Conservation (phyloP, 2,329 filamentous ascomycete genomes). For the Pestalotiopsis sp. region DNA sequence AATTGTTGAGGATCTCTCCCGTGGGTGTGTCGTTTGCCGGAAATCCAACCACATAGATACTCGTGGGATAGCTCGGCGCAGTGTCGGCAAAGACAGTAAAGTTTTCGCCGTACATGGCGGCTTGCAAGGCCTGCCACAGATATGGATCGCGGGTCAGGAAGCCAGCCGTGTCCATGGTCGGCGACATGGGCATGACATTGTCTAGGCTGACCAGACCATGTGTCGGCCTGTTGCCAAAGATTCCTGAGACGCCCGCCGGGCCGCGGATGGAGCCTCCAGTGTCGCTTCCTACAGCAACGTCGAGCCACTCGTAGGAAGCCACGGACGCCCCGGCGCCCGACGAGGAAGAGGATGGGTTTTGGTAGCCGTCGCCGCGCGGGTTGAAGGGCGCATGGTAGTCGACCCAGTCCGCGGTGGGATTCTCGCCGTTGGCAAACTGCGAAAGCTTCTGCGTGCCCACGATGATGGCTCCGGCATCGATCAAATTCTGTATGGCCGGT, state of each 20-base stretch:
- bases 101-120: conserved; percentile 35
- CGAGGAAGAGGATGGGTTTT: background rate
- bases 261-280: background rate
- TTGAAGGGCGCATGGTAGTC: conserved; percentile 2
- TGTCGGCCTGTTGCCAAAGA: background rate
- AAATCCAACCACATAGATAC: conserved; percentile 34
- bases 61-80: conserved; percentile 31
- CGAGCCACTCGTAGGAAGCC: conserved; percentile 1
- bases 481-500: background rate
- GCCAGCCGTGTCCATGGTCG: background rate
- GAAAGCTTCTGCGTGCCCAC: background rate
- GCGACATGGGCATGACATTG: background rate
- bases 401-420: background rate
- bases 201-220: background rate
- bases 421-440: background rate
- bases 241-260: background rate
- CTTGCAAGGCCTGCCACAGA: background rate
- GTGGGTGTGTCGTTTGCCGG: conserved; percentile 21
- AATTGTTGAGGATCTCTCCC: conserved; percentile 27
- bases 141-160: background rate
- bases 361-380: background rate
- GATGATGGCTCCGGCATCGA: background rate
- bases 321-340: background rate
- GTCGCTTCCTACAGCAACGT: background rate
- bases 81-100: conserved; percentile 30